phyloP scores from a whole-genome alignment of 305 asterid genomes.

The Solanum aculeatissimum region DNA sequence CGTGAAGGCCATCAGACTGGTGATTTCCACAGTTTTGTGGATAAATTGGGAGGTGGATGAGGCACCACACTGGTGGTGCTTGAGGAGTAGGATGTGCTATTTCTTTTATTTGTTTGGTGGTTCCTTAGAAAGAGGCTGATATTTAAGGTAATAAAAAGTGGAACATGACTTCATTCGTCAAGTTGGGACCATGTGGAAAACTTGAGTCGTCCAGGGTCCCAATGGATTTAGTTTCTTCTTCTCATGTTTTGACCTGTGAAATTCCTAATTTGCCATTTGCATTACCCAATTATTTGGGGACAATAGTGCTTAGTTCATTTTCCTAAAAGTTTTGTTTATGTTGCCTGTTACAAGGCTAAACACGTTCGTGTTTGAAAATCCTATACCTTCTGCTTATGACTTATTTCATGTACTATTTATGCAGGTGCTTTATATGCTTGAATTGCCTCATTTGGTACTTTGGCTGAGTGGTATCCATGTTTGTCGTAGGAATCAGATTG shows the following conservation, averaged over 20 bases:
- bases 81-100: not conserved
- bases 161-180: not conserved
- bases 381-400: not conserved
- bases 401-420: not conserved
- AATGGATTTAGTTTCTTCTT: not conserved
- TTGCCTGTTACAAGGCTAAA: not conserved
- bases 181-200: not conserved
- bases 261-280: conserved; percentile 16
- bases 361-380: not conserved
- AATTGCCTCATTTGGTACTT: not conserved
- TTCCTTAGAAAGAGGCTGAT: not conserved
- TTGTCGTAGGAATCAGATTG: not conserved
- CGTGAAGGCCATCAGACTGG: conserved; percentile 25
- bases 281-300: not conserved
- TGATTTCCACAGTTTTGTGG: conserved; percentile 1
- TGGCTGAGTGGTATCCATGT: not conserved
- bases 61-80: not conserved
- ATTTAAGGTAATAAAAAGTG: not conserved
- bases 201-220: not conserved
- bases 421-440: not conserved
- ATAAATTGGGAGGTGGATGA: not conserved
- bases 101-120: not conserved
- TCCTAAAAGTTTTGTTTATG: not conserved
- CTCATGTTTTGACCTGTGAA: conserved; percentile 12
- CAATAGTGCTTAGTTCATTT: not conserved